Conservation (phyloP, 129 eudicot genomes). For the Silybum marianum region DNA sequence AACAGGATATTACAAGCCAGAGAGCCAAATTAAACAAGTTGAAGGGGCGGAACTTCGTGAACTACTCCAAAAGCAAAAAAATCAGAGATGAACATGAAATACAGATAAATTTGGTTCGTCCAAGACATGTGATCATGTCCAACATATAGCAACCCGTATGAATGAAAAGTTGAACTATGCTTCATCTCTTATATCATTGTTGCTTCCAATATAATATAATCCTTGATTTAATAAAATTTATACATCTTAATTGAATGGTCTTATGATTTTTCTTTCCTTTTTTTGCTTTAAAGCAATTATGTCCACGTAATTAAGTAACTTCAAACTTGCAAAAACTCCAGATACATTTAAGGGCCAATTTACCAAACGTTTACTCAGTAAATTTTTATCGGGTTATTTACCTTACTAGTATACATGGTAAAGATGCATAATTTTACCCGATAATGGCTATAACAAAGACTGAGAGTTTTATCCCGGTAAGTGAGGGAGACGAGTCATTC, state of each 20-base stretch:
- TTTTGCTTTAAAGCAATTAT: not conserved
- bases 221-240: not conserved
- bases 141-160: not conserved
- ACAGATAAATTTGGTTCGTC: not conserved
- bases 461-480: too few species aligned
- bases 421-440: too few species aligned
- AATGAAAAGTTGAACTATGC: not conserved
- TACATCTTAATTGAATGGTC: not conserved
- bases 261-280: not conserved
- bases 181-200: not conserved
- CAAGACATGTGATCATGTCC: not conserved
- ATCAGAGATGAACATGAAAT: slow-evolving; percentile 8
- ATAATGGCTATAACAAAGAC: too few species aligned
- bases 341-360: not conserved
- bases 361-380: too few species aligned
- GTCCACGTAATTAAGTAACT: not conserved
- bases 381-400: too few species aligned
- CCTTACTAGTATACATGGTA: too few species aligned
- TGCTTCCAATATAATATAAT: not conserved
- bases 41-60: slow-evolving; percentile 66
- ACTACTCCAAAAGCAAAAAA: slow-evolving; percentile 47
- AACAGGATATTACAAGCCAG: slow-evolving; percentile 80
- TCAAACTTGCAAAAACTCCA: not conserved
- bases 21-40: slow-evolving; percentile 40
- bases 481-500: too few species aligned